Base-by-base conservation (phyloP, 1,139 yeast genomes). In the Pichia sp. region DNA sequence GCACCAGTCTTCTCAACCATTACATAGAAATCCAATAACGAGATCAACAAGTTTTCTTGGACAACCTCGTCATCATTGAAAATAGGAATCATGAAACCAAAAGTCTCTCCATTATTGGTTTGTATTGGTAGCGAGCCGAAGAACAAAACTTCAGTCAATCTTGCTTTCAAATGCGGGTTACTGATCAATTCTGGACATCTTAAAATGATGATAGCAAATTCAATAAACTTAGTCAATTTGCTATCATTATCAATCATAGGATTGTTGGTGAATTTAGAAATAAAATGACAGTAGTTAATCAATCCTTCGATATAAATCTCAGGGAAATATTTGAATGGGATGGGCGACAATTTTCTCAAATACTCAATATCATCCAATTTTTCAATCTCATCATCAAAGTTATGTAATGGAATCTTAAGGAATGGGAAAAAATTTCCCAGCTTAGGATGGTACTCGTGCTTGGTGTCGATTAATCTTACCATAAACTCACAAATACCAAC, bases 1-100 rank as follows among this genome's bases (percentile, higher is more conserved):
- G 97, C 87, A 7, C 99, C 99, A 0, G 99, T 95, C 67, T 89
- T 90, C 68, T 93, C 99, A 55, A 92, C 93, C 78, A 89, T 91
- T 46, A 93, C 96, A 69, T 93, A 93, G 61, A 91, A 87, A 65
- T 90, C 95, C 72, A 93, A 78, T 57, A 93, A 76, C 0, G 96
- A 87, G 64, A 89, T 92, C 57, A 93, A 75, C 56, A 95, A 69
- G 66, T 92, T 84, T 50, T 84, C 76, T 47, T 75, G 72, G 1
- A 90, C 87, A 50, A 87, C 67, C 52, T 79, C 77, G 64, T 90
- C 84, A 10, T 83, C 73, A 62, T 79, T 83, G 69, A 90, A 84
- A 6, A 85, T 76, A 12, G 78, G 76, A 56, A 84, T 75, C 78
- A 91, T 82, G 59, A 85, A 86, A 0, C 98, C 99, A 3, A 89